Percentiles rank a stretch among this genome's conserved stretches.
These are phyloP conservation scores for Penicillium steckii DNA, from an alignment of 495 filamentous ascomycete species.

Conservation along the genomic window DNA sequence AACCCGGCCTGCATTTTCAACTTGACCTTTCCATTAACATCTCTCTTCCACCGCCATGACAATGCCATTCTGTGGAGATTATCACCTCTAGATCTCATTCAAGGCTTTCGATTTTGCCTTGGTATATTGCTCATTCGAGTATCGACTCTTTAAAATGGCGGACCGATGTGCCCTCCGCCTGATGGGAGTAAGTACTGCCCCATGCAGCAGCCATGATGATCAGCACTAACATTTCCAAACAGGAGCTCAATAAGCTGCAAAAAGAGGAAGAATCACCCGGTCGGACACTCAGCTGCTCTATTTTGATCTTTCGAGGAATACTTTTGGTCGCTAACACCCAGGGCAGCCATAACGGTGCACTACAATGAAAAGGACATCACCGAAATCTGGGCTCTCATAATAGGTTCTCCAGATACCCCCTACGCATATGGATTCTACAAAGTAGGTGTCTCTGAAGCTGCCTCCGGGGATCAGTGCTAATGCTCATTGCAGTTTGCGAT, in stretches of 20 bases:
- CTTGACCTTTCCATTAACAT: no score
- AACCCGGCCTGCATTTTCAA: no score
- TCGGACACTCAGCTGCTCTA: not conserved
- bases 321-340: not conserved
- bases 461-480: not conserved
- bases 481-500: conserved; percentile 30
- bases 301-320: not conserved
- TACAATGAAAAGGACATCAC: conserved; percentile 86
- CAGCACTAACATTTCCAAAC: not conserved
- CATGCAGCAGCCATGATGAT: no score
- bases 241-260: conserved; percentile 20
- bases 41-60: no score
- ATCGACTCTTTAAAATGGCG: conserved; percentile 12
- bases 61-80: no score
- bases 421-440: conserved; percentile 98
- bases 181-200: conserved; percentile 12
- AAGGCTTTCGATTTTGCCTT: no score
- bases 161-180: conserved; percentile 19
- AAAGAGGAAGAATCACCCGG: conserved; percentile 17
- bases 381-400: conserved; percentile 82
- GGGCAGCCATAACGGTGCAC: conserved; percentile 50
- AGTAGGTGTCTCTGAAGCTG: conserved; percentile 46
- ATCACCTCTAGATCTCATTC: no score
- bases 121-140: no score
- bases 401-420: conserved; percentile 91